phyloP scores from a whole-genome alignment of 2,329 filamentous ascomycete species.

The Coniochaeta ligniaria region DNA sequence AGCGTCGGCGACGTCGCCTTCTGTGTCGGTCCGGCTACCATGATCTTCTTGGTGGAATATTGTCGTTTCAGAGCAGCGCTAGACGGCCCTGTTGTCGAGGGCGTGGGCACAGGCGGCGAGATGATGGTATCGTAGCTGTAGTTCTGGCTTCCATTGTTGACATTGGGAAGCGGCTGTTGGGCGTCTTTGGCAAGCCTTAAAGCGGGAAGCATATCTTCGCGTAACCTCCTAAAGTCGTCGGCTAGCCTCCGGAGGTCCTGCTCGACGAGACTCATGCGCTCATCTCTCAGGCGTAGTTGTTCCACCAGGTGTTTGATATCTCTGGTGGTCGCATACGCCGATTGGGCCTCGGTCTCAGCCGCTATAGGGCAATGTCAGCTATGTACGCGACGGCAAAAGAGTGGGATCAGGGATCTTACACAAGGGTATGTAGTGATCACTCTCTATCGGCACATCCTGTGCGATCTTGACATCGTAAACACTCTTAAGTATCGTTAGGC shows the following conservation, averaged over 20 bases:
- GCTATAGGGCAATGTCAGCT: conserved; percentile 43
- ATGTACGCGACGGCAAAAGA: background rate
- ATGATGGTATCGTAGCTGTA: conserved; percentile 47
- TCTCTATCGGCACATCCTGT: conserved; percentile 84
- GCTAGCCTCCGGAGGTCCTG: conserved; percentile 75
- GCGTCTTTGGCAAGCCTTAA: conserved; percentile 88
- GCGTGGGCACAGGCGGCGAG: conserved; percentile 49
- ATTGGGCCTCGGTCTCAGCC: conserved; percentile 79
- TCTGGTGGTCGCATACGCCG: conserved; percentile 82
- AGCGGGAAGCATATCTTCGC: conserved; percentile 87
- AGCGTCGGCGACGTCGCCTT: conserved; percentile 72
- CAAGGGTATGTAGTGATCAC: conserved; percentile 86
- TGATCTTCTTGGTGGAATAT: conserved; percentile 69
- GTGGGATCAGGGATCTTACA: conserved; percentile 50
- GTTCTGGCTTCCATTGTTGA: conserved; percentile 29
- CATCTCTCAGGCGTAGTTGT: conserved; percentile 82
- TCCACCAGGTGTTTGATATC: conserved; percentile 89
- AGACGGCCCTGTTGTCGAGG: conserved; percentile 42
- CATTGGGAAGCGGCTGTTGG: conserved; percentile 72
- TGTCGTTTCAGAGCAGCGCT: conserved; percentile 58
- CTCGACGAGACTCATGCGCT: conserved; percentile 79
- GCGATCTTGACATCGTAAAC: conserved; percentile 96
- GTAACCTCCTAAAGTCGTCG: conserved; percentile 80
- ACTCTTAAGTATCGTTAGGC: conserved; percentile 88
- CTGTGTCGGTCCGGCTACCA: conserved; percentile 64